phyloP scores from a whole-genome alignment of 768 basidiomycete species.

The Xerocomus spinulosus region DNA sequence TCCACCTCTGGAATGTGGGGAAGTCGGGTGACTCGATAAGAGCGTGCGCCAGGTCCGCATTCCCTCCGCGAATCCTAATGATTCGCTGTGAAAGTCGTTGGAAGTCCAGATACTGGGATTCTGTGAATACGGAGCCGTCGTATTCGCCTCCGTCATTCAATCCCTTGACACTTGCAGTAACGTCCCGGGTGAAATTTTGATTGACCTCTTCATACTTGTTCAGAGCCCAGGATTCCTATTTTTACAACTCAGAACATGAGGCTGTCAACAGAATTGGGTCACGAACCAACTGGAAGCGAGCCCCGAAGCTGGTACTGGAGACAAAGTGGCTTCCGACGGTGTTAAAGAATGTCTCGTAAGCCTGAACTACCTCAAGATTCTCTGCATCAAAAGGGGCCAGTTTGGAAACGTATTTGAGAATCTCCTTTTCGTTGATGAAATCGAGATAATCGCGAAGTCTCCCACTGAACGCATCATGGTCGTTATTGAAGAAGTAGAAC shows the following conservation, averaged over 20 bases:
- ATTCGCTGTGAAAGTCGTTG: constrained; percentile 3
- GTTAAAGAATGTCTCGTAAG: constrained; percentile 4
- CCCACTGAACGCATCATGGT: background rate
- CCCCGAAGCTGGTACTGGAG: background rate
- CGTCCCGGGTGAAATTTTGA: background rate
- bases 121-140: background rate
- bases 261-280: too few species aligned
- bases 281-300: constrained; percentile 5
- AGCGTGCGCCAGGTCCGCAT: background rate
- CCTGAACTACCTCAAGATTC: constrained; percentile 1
- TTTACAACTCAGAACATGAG: background rate
- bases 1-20: constrained; percentile 2
- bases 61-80: constrained; percentile 4
- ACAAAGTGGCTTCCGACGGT: constrained; percentile 6
- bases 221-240: constrained; percentile 6
- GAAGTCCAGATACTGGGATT: constrained; percentile 2
- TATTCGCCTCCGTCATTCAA: constrained; percentile 6
- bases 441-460: constrained; percentile 1
- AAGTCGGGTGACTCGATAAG: background rate
- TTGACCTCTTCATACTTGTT: constrained; percentile 8
- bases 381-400: constrained; percentile 1
- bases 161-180: constrained; percentile 8
- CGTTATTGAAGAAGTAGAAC: constrained; percentile 4
- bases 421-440: constrained; percentile 6
- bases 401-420: constrained; percentile 1